Evolutionary conservation across 257 asterid species (phyloP), one percentile per base, ranked within the genome.

Genomic region (Nicotiana sylvestris): DNA sequence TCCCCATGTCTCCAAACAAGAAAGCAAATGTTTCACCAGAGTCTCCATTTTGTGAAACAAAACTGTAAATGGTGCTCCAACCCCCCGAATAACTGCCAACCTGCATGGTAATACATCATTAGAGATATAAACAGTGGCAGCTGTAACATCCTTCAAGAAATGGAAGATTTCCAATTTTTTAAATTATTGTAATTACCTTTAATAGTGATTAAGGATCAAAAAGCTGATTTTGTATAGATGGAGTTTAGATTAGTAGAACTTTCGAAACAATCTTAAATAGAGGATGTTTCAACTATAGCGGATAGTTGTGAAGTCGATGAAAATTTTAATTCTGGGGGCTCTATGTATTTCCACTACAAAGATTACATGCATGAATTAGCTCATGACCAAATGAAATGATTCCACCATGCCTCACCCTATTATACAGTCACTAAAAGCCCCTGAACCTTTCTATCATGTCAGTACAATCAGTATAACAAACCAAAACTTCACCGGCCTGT

Each of bases 1-100:
- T 93, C 78, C 99, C 99, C 99, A 96, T 94, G 91, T 96, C 99
- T 64, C 99, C 98, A 74, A 91, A 93, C 72, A 96, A 87, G 91
- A 96, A 96, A 49, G 98, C 98, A 49, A 82, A 77, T 15, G 97
- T 90, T 86, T 96, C 98, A 17, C 83, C 85, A 1, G 93, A 84
- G 76, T 91, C 90, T 77, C 69, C 83, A 33, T 86, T 84, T 33
- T 87, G 96, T 10, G 99, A 87, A 70, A 94, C 90, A 58, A 94
- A 96, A 89, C 89, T 90, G 89, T 78, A 84, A 46, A 82, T 88
- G 65, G 70, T 15, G 89, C 97, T 93, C 99, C 98, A 96, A 29
- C 97, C 96, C 84, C 92, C 90, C 1, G 90, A 88, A 89, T 93
- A 92, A 83, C 98, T 89, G 43, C 99, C 99, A 56, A 90, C 98